Base-by-base conservation (phyloP, 768 basidiomycete genomes). In the Agrocybe chaxingu region DNA sequence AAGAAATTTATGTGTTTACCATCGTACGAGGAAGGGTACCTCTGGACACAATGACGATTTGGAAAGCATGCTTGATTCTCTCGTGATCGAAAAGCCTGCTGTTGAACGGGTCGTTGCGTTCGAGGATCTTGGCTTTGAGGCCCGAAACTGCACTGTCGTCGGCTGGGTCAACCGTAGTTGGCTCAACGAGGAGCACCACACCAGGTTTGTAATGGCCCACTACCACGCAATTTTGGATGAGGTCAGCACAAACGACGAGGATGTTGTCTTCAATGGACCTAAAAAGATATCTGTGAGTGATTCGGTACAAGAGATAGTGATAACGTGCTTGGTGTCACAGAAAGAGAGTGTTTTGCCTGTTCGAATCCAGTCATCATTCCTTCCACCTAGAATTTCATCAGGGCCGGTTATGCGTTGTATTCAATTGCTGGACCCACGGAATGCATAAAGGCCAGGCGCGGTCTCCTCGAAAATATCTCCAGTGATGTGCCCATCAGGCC, bases 351-450 rank as follows among this genome's bases (percentile, higher is more conserved):
- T 82, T 63, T 83, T 49, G 8, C 55, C 80, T 39, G 80, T 82
- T 65, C 87, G 84, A 64, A 86, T 86, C 85, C 84, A 86, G 59
- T 86, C 84, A 55, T 86, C 84, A 46, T 83, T 76, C 35, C 84
- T 75, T 13, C 84, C 84, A 37, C 80, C 55, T 56, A 41, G 11
- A n/a, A 24, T 42, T 12, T 29, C 11, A 35, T 18, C 3, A 34
- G 7, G 9, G 18, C 39, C 6, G 7, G 43, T 41, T 12, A 11
- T 29, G 35, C 7, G 19, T 7, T 32, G 6, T 33, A 18, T 9
- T n/a, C 11, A 1, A 42, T 24, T 24, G 24, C 4, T 32, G 4
- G 11, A 46, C 51, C 43, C 18, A 56, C 55, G 75, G 55, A 75
- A 81, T 29, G 75, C 58, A 60, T 81, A 86, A 37, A 63, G 57